Base-by-base conservation (phyloP, 1,284 basidiomycete species). In the Ceratobasidium sp. region DNA sequence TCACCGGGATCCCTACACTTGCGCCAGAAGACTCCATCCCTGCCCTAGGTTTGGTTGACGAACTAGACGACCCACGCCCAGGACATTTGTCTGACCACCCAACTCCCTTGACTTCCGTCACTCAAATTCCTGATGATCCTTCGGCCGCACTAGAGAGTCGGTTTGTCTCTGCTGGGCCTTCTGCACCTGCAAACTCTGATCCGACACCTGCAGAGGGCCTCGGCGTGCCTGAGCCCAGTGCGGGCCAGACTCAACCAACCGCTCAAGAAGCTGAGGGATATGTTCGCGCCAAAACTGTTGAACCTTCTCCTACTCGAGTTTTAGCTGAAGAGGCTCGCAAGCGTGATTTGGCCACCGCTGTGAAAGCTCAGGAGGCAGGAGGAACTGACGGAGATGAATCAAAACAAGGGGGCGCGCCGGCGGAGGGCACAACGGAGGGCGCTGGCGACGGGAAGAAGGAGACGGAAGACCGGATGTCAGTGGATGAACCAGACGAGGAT, bases 31-130 rank as follows among this genome's bases (percentile, higher is more conserved):
- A 55, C 69, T 56, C 49, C 8, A 65, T 57, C 1, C 70, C 71
- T 17, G 74, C 71, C 3, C 69, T 93, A 15, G 91, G 91, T 0
- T 80, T 92, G 17, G 90, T 93, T 22, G 91, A 93, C 73, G 91
- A 93, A 76, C 78, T 93, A 72, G 91, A 93, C 73, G 89, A 92
- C 77, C 91, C 91, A 0, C 81, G 84, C 62, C 91, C 91, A 15
- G 90, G 89, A 27, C 91, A 93, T 77, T 80, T 93, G 81, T 91
- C 90, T 73, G 88, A 92, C 55, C 87, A 86, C 74, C 91, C 91
- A 1, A 89, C 84, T 10, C 82, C 91, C 0, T 78, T 93, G 52
- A 85, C 84, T 8, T 80, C 88, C 0, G 86, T 87, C n/a, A 91
- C 88, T 6, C 60, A 71, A 25, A 22, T 69, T 3, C 35, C 60